These are phyloP conservation scores for Incumbomyces lentus DNA, from an alignment of 2,329 filamentous ascomycete genomes.

Conservation along the genomic window DNA sequence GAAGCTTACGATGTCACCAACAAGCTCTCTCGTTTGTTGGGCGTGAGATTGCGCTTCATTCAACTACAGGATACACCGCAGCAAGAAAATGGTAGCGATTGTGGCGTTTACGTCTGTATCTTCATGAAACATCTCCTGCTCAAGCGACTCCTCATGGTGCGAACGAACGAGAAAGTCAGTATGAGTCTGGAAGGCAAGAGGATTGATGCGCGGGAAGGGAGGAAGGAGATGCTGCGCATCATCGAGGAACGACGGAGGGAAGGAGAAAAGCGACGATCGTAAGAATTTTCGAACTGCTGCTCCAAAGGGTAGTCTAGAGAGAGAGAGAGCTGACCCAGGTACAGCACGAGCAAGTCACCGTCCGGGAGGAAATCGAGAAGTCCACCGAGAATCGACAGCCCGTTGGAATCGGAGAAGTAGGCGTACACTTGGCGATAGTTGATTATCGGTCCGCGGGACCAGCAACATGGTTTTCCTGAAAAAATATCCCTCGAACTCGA, in stretches of 20 bases:
- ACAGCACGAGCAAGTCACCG: constrained; percentile 18
- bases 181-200: constrained; percentile 86
- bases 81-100: constrained; percentile 87
- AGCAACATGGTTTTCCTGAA: too few relatives aligned
- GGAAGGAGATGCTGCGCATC: constrained; percentile 84
- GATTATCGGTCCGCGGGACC: too few relatives aligned
- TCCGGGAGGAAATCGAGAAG: constrained; percentile 19
- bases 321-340: not conserved
- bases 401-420: constrained; percentile 2
- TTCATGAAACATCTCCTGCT: constrained; percentile 90
- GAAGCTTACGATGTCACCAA: constrained; percentile 61
- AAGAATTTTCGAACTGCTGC: too few relatives aligned
- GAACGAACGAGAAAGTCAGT: constrained; percentile 73
- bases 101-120: constrained; percentile 90
- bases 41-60: constrained; percentile 58
- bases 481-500: too few relatives aligned
- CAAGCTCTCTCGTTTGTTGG: constrained; percentile 61
- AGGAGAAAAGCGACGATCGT: constrained; percentile 74
- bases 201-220: constrained; percentile 66
- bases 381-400: constrained; percentile 23
- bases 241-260: constrained; percentile 82
- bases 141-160: constrained; percentile 67
- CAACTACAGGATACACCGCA: constrained; percentile 77
- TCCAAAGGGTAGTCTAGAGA: not conserved
- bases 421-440: too few relatives aligned